Conservation (phyloP, 495 filamentous ascomycete species). For the Lophiotrema nucula region DNA sequence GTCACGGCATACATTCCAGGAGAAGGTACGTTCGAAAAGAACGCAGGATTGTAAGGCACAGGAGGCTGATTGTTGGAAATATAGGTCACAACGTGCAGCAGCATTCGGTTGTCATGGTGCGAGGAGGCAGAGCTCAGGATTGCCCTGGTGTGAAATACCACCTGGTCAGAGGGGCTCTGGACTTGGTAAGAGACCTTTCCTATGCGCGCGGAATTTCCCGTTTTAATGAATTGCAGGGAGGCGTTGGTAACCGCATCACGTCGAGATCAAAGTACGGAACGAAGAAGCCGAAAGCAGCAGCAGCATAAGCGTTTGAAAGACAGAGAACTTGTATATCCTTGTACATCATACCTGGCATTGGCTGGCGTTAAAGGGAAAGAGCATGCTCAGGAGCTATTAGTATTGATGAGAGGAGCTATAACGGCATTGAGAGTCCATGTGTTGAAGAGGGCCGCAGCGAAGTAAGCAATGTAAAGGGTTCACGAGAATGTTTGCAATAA, state of each 20-base stretch:
- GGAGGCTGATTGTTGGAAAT: neutral
- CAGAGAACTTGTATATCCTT: conserved; percentile 10
- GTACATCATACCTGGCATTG: conserved; percentile 16
- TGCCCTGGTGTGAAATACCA: conserved; percentile 98
- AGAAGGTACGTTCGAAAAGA: conserved; percentile 58
- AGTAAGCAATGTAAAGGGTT: no score
- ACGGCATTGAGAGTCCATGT: no score
- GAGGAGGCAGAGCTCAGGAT: conserved; percentile 90
- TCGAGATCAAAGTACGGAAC: conserved; percentile 96
- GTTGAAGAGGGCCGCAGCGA: no score
- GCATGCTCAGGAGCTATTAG: neutral
- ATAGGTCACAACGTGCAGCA: conserved; percentile 95
- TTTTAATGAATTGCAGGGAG: conserved; percentile 60
- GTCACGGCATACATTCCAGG: conserved; percentile 92
- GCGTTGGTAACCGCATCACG: conserved; percentile 77
- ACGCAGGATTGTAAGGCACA: neutral
- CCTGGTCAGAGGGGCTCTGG: conserved; percentile 84
- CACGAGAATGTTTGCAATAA: no score
- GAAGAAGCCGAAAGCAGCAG: conserved; percentile 91
- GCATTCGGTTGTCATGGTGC: conserved; percentile 92
- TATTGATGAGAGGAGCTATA: neutral
- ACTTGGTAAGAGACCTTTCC: conserved; percentile 68
- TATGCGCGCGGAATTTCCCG: conserved; percentile 1
- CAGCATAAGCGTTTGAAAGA: conserved; percentile 39
- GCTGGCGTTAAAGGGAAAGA: conserved; percentile 2